phyloP scores from a whole-genome alignment of 164 flowering plant genomes.

The Tetrastigma voinierianum region DNA sequence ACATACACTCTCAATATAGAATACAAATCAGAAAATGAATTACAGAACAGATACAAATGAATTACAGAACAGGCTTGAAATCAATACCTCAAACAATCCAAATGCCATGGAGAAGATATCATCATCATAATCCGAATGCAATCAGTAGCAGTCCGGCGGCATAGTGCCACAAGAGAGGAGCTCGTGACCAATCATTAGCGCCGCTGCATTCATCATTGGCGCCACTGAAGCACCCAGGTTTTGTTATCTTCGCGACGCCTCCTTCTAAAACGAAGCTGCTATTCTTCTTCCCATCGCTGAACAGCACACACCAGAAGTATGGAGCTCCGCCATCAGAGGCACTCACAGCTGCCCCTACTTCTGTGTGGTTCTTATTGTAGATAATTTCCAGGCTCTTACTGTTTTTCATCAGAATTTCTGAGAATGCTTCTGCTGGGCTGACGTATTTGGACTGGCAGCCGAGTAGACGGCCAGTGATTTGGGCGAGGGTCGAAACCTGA shows the following conservation, averaged over 20 bases:
- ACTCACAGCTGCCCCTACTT: slow-evolving; percentile 86
- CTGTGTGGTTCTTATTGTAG: slow-evolving; percentile 69
- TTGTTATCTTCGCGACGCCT: slow-evolving; percentile 48
- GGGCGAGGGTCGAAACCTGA: slow-evolving; percentile 48
- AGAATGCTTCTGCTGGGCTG: slow-evolving; percentile 58
- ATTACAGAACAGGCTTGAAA: neutral
- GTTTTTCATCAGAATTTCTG: slow-evolving; percentile 52
- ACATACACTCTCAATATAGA: too few relatives aligned
- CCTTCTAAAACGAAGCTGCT: slow-evolving; percentile 60
- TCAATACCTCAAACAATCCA: neutral
- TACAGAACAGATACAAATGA: neutral
- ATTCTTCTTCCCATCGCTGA: slow-evolving; percentile 64
- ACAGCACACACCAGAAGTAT: slow-evolving; percentile 91
- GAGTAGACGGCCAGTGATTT: slow-evolving; percentile 76
- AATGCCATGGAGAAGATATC: neutral
- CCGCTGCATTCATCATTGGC: slow-evolving; percentile 69
- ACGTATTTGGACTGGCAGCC: slow-evolving; percentile 76
- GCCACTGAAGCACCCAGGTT: slow-evolving; percentile 91
- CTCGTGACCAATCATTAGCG: slow-evolving; percentile 21
- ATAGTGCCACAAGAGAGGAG: slow-evolving; percentile 21
- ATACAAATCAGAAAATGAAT: neutral
- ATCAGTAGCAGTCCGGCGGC: slow-evolving; percentile 28
- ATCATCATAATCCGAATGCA: slow-evolving; percentile 30
- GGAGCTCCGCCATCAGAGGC: slow-evolving; percentile 84
- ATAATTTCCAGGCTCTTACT: slow-evolving; percentile 60